phyloP scores from a whole-genome alignment of 352 stramenopile genomes.

The Saprolegnia parasitica region DNA sequence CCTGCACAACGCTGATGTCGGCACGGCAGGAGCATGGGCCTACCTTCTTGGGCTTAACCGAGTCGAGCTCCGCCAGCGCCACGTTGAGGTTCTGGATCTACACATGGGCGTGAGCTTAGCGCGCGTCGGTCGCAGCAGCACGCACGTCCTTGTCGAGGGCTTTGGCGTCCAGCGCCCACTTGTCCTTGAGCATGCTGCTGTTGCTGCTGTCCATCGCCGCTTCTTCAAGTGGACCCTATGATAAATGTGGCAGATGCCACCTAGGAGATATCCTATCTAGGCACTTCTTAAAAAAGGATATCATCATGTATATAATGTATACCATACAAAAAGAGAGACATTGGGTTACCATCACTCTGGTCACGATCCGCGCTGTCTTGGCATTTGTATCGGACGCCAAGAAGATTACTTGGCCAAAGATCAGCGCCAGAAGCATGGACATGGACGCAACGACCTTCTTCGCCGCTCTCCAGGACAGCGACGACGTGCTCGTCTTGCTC shows the following conservation, averaged over 20 bases:
- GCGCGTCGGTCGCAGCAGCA: background rate
- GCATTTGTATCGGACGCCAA: background rate
- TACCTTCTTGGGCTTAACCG: conserved; percentile 65
- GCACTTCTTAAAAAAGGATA: background rate
- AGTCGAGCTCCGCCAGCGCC: conserved; percentile 63
- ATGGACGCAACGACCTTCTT: background rate
- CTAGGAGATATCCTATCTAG: background rate
- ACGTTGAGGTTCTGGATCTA: conserved; percentile 79
- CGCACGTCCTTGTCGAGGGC: conserved; percentile 19
- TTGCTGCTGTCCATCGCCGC: background rate
- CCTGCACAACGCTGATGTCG: conserved; percentile 30
- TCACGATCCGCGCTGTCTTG: background rate
- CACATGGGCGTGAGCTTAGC: background rate
- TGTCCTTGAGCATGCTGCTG: conserved; percentile 6
- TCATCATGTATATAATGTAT: no score
- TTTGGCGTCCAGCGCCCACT: conserved; percentile 22
- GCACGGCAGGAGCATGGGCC: background rate
- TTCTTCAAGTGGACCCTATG: background rate
- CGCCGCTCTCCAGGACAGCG: background rate
- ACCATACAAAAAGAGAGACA: background rate
- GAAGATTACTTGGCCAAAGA: background rate
- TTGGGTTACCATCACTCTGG: background rate
- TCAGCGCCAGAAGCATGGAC: no score
- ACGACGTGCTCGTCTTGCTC: background rate
- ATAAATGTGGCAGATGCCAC: background rate